phyloP scores from a whole-genome alignment of 2,329 filamentous ascomycete species.

The Verticillium tricorpus region DNA sequence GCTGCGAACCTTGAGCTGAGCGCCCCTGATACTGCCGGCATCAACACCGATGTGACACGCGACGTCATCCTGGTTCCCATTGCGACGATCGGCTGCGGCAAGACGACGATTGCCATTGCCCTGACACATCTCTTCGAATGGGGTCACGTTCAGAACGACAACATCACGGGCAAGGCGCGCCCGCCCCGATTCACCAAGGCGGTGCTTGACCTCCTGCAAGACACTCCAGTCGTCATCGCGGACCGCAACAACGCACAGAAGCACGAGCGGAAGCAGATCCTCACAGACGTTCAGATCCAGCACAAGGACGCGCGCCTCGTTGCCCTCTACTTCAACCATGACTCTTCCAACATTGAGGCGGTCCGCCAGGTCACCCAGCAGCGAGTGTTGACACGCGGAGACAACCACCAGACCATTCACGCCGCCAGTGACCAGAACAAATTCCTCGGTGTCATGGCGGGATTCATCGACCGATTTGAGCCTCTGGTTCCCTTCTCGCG shows the following conservation, averaged over 20 bases:
- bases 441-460: constrained; percentile 89
- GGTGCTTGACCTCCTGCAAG: constrained; percentile 60
- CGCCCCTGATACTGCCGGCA: constrained; percentile 35
- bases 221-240: constrained; percentile 72
- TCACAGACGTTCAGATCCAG: constrained; percentile 67
- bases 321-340: constrained; percentile 84
- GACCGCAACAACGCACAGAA: constrained; percentile 92
- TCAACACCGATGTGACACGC: constrained; percentile 48
- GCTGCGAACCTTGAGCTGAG: constrained; percentile 73
- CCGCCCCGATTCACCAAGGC: constrained; percentile 73
- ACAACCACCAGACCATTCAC: constrained; percentile 98
- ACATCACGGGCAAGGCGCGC: constrained; percentile 76
- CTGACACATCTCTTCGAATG: constrained; percentile 80
- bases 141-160: constrained; percentile 96
- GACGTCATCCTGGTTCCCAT: constrained; percentile 85
- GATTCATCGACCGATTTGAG: constrained; percentile 85
- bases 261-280: constrained; percentile 82
- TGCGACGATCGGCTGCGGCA: constrained; percentile 92
- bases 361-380: constrained; percentile 72
- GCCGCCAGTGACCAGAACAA: constrained; percentile 70
- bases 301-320: constrained; percentile 67
- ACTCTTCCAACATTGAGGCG: constrained; percentile 66
- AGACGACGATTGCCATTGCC: constrained; percentile 86
- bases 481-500: constrained; percentile 57
- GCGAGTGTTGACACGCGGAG: constrained; percentile 78